These are phyloP conservation scores for Cytospora chrysosperma DNA, from an alignment of 2,329 filamentous ascomycete genomes.

Conservation along the genomic window DNA sequence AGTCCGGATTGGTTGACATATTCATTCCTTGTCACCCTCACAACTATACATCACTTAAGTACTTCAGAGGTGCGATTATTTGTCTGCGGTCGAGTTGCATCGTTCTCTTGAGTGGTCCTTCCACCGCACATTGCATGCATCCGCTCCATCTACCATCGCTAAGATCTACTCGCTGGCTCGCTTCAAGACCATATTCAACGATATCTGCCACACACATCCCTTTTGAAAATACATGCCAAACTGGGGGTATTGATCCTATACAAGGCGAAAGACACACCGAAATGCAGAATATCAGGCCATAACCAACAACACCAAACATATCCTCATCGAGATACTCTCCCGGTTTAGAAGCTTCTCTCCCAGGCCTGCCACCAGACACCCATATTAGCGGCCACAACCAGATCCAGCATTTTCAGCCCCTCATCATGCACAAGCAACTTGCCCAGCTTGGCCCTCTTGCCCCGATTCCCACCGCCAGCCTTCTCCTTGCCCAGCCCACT, in stretches of 20 bases:
- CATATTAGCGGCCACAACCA: constrained; percentile 87
- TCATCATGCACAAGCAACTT: constrained; percentile 89
- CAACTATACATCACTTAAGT: too few relatives aligned
- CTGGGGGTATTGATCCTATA: constrained; percentile 8
- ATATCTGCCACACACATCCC: neutral
- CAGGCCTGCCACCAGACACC: constrained; percentile 92
- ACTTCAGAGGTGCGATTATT: too few relatives aligned
- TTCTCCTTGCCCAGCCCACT: constrained; percentile 72
- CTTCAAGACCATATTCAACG: neutral
- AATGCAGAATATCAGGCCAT: neutral
- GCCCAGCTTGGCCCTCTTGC: constrained; percentile 86
- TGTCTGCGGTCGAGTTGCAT: too few relatives aligned
- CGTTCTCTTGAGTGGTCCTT: too few relatives aligned
- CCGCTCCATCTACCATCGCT: neutral
- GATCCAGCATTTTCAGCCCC: constrained; percentile 91
- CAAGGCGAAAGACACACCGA: neutral
- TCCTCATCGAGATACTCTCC: neutral
- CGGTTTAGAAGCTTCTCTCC: constrained; percentile 50
- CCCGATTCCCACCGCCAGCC: constrained; percentile 81
- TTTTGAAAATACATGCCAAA: neutral
- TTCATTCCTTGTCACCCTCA: too few relatives aligned
- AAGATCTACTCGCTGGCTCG: neutral
- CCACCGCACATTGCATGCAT: constrained; percentile 6
- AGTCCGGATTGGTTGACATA: too few relatives aligned
- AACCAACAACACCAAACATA: neutral